These are phyloP conservation scores for Saccharomycopsis sp. DNA, from an alignment of 805 yeast species.

Conservation along the genomic window DNA sequence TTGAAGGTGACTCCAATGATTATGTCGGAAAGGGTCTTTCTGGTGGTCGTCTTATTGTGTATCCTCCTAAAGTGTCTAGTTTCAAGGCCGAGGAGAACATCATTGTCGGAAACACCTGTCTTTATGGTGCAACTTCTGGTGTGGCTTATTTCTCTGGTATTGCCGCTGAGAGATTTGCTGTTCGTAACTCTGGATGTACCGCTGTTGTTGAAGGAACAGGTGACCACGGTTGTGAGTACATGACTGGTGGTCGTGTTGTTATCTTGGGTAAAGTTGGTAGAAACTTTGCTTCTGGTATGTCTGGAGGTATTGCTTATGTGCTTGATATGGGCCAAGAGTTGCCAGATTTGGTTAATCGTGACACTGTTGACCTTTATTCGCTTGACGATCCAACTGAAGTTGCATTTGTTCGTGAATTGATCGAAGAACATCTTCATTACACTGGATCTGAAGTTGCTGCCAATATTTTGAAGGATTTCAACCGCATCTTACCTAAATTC, in stretches of 20 bases:
- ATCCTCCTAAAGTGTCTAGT: slow-evolving; percentile 77
- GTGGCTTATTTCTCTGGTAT: slow-evolving; percentile 90
- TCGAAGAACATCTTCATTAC: slow-evolving; percentile 93
- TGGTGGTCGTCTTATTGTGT: slow-evolving; percentile 89
- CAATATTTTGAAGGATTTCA: slow-evolving; percentile 76
- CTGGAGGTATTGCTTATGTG: slow-evolving; percentile 98
- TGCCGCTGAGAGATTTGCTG: slow-evolving; percentile 98
- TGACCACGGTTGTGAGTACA: slow-evolving; percentile 98
- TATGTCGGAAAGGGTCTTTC: slow-evolving; percentile 96
- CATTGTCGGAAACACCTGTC: slow-evolving; percentile 93
- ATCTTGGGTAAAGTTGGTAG: slow-evolving; percentile 89
- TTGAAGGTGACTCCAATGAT: slow-evolving; percentile 97
- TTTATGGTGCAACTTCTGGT: slow-evolving; percentile 97
- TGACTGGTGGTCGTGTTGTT: slow-evolving; percentile 98
- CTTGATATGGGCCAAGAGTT: slow-evolving; percentile 91
- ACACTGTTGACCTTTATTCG: slow-evolving; percentile 71
- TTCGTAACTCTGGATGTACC: slow-evolving; percentile 96
- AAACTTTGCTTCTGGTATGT: slow-evolving; percentile 91
- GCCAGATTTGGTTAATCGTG: slow-evolving; percentile 67
- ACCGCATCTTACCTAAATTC: slow-evolving; percentile 79
- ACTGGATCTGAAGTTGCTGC: slow-evolving; percentile 89
- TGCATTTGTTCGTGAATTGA: slow-evolving; percentile 85
- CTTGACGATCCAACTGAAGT: slow-evolving; percentile 85
- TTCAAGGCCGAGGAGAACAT: slow-evolving; percentile 96
- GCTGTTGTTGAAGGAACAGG: slow-evolving; percentile 97